Evolutionary conservation across 2,329 filamentous ascomycete genomes (phyloP).

Genomic region (Corinectria fuckeliana): DNA sequence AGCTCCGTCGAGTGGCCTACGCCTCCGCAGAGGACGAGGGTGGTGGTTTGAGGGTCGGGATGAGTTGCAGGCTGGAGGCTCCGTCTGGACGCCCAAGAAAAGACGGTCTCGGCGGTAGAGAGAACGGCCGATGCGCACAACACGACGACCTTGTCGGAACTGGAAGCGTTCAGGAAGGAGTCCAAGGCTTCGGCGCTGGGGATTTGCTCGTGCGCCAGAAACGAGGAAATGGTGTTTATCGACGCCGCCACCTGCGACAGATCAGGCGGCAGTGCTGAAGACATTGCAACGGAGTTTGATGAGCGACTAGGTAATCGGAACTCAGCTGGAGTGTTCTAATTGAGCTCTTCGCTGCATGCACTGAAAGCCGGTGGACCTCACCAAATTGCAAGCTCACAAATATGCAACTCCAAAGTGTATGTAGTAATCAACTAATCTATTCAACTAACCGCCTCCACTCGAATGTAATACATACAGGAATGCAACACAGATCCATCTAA

Average conservation of each 20-base stretch:
- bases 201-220: conserved; percentile 26
- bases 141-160: conserved; percentile 15
- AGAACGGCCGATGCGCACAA: conserved; percentile 30
- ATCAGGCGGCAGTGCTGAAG: no score
- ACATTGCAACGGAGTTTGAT: no score
- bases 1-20: conserved; percentile 31
- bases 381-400: no score
- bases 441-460: background rate
- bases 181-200: conserved; percentile 9
- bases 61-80: background rate
- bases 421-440: no score
- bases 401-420: no score
- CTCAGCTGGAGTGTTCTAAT: no score
- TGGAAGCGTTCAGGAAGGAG: background rate
- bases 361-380: no score
- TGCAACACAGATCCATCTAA: background rate
- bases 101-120: conserved; percentile 21
- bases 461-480: no score
- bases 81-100: conserved; percentile 12
- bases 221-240: conserved; percentile 22
- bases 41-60: no score
- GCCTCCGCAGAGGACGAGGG: conserved; percentile 29
- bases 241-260: background rate
- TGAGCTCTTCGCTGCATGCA: no score
- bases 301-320: no score